Conservation (phyloP, 1,284 basidiomycete genomes). For the Apiotrichum gracile region DNA sequence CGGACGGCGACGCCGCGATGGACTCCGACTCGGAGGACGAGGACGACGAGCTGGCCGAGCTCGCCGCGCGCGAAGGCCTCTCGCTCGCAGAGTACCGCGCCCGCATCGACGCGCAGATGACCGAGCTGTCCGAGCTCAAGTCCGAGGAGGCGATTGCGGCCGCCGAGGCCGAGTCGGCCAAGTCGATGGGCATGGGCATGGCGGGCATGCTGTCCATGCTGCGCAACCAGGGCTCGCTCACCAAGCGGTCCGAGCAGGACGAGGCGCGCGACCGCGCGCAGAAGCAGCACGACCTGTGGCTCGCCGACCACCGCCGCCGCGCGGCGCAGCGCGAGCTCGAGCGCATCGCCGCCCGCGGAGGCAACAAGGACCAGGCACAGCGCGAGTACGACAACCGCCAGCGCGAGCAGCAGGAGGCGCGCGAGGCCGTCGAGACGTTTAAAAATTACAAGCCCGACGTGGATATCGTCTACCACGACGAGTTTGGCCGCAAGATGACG, state of each 20-base stretch:
- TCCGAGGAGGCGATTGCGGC: constrained; percentile 54
- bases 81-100: constrained; percentile 44
- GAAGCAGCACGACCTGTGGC: constrained; percentile 80
- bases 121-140: constrained; percentile 60
- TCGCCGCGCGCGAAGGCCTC: constrained; percentile 45
- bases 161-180: constrained; percentile 48
- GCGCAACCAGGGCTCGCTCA: constrained; percentile 83
- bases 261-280: constrained; percentile 59
- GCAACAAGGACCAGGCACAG: constrained; percentile 86
- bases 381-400: constrained; percentile 90
- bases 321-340: constrained; percentile 75
- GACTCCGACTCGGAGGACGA: constrained; percentile 69
- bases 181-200: constrained; percentile 73
- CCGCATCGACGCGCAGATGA: constrained; percentile 45
- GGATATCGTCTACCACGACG: constrained; percentile 94
- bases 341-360: constrained; percentile 63
- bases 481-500: constrained; percentile 72
- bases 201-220: constrained; percentile 82
- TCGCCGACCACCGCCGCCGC: constrained; percentile 72
- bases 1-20: constrained; percentile 53
- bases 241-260: constrained; percentile 60
- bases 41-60: constrained; percentile 53
- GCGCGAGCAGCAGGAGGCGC: constrained; percentile 85
- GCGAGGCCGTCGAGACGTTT: constrained; percentile 74
- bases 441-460: constrained; percentile 95